Evolutionary conservation across 768 basidiomycete species (phyloP).

Genomic region (Boletus subparvulus): DNA sequence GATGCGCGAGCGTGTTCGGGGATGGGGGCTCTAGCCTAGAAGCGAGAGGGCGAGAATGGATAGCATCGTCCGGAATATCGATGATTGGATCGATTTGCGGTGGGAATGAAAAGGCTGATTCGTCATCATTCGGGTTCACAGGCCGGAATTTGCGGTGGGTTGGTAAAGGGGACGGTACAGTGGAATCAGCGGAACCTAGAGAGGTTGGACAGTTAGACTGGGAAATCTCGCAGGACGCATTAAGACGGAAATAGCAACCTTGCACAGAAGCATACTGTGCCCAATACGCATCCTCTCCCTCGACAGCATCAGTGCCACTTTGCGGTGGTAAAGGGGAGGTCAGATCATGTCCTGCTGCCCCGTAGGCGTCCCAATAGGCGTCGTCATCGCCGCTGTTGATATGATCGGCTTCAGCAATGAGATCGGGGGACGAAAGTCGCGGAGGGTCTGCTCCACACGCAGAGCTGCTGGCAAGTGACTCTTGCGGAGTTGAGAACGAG

Average conservation of each 20-base stretch:
- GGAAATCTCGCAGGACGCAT: background rate
- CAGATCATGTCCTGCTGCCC: slow-evolving; percentile 34
- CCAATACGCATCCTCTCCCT: slow-evolving; percentile 69
- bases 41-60: slow-evolving; percentile 12
- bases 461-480: slow-evolving; percentile 30
- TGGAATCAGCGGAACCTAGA: slow-evolving; percentile 72
- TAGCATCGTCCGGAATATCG: slow-evolving; percentile 19
- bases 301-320: slow-evolving; percentile 13
- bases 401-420: slow-evolving; percentile 11
- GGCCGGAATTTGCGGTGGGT: slow-evolving; percentile 28
- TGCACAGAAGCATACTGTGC: slow-evolving; percentile 69
- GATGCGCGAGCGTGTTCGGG: slow-evolving; percentile 23
- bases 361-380: slow-evolving; percentile 72
- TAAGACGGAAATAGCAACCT: slow-evolving; percentile 42
- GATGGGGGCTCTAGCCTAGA: slow-evolving; percentile 25
- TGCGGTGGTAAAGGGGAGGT: slow-evolving; percentile 11
- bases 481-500: slow-evolving; percentile 28
- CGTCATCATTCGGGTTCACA: slow-evolving; percentile 1
- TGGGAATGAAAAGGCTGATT: slow-evolving; percentile 1
- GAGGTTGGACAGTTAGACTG: slow-evolving; percentile 1
- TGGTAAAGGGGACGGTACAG: slow-evolving; percentile 52
- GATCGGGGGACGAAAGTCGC: background rate
- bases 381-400: slow-evolving; percentile 42
- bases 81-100: slow-evolving; percentile 8
- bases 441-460: background rate